Evolutionary conservation across 306 rosid genomes (phyloP).

Genomic region (Rosa persica): DNA sequence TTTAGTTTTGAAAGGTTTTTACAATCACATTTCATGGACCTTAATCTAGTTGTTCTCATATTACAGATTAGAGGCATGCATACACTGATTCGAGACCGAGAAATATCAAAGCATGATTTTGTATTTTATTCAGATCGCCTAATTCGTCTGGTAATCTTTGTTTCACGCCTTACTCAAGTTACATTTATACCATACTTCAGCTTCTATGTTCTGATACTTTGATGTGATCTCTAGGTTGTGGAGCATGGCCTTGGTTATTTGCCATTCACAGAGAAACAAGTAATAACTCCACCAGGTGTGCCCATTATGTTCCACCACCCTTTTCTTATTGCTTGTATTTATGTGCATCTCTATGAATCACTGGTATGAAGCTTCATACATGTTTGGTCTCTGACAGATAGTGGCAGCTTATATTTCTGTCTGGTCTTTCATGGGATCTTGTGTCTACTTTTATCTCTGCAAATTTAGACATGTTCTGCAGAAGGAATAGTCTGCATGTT

Average conservation of each 20-base stretch:
- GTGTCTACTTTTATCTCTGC: neutral
- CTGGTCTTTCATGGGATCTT: neutral
- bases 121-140: conserved; percentile 97
- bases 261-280: conserved; percentile 97
- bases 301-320: neutral
- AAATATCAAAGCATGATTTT: conserved; percentile 92
- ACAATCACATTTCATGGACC: conserved; percentile 15
- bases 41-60: conserved; percentile 34
- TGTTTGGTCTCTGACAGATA: neutral
- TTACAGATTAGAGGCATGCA: conserved; percentile 97
- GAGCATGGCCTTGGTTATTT: conserved; percentile 98
- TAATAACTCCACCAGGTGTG: conserved; percentile 88
- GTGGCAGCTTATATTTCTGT: neutral
- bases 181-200: conserved; percentile 18
- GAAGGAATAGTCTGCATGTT: neutral
- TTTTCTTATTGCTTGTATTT: neutral
- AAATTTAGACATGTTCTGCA: neutral
- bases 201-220: conserved; percentile 17
- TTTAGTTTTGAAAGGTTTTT: neutral
- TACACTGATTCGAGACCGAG: conserved; percentile 84
- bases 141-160: conserved; percentile 71
- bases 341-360: neutral
- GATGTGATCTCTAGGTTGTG: conserved; percentile 62
- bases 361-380: neutral
- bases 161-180: conserved; percentile 18